Conservation (phyloP, 2,329 filamentous ascomycete species). For the Lithohypha guttulata region DNA sequence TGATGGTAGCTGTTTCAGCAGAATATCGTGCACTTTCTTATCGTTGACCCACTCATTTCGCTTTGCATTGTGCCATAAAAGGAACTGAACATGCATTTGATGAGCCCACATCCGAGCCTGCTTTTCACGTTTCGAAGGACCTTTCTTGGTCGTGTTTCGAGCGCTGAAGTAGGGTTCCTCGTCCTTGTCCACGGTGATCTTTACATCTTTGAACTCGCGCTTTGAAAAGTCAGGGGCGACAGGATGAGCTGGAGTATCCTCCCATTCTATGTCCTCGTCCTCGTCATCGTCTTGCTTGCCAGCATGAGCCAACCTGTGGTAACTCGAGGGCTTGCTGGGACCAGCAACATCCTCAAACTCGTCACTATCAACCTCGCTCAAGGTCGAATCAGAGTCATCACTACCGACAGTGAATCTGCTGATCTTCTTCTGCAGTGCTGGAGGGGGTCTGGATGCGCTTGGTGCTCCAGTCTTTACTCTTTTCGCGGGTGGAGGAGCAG, state of each 20-base stretch:
- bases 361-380: constrained; percentile 36
- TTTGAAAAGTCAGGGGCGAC: constrained; percentile 9
- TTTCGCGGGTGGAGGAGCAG: constrained; percentile 20
- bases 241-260: constrained; percentile 41
- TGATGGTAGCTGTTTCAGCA: constrained; percentile 62
- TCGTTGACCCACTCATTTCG: constrained; percentile 80
- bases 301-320: constrained; percentile 22
- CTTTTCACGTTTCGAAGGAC: constrained; percentile 73
- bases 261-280: constrained; percentile 45
- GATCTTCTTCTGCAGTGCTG: constrained; percentile 8
- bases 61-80: constrained; percentile 82
- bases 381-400: constrained; percentile 27
- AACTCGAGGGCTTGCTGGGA: constrained; percentile 11
- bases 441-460: constrained; percentile 11
- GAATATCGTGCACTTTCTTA: constrained; percentile 58
- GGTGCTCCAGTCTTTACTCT: constrained; percentile 20
- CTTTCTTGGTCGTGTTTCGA: constrained; percentile 62
- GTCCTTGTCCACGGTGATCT: constrained; percentile 53
- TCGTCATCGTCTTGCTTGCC: constrained; percentile 30
- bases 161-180: constrained; percentile 46
- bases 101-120: constrained; percentile 69
- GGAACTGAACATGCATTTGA: constrained; percentile 73
- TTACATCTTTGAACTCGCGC: constrained; percentile 8
- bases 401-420: constrained; percentile 16
- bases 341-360: constrained; percentile 45